Conservation (phyloP, 192 early-diverging fungal species). For the Podila verticillata region DNA sequence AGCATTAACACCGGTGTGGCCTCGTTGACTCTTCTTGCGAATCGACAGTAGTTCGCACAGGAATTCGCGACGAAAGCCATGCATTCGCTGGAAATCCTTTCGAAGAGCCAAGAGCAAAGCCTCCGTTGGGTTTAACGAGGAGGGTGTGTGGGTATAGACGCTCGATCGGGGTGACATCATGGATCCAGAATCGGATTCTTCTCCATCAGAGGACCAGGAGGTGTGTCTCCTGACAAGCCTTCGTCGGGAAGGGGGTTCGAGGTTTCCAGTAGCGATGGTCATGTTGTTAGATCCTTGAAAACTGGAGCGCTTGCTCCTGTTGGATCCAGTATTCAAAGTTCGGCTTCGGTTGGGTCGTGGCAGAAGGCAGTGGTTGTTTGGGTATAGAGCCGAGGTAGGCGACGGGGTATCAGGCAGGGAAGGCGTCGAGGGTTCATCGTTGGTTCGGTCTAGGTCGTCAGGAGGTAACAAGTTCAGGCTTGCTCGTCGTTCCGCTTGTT, state of each 20-base stretch:
- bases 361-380: background rate
- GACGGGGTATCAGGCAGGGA: constrained; percentile 27
- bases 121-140: constrained; percentile 11
- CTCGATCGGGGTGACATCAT: constrained; percentile 39
- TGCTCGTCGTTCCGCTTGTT: background rate
- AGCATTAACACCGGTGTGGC: constrained; percentile 39
- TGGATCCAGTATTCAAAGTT: constrained; percentile 10
- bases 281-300: constrained; percentile 15
- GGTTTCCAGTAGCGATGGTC: constrained; percentile 3
- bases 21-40: constrained; percentile 62
- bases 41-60: constrained; percentile 60
- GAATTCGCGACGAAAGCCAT: constrained; percentile 62
- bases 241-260: constrained; percentile 16
- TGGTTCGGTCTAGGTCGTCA: background rate
- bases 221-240: constrained; percentile 15
- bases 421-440: constrained; percentile 10
- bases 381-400: constrained; percentile 21
- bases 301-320: constrained; percentile 26
- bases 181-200: constrained; percentile 39
- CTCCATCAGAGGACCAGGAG: constrained; percentile 50
- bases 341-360: constrained; percentile 3
- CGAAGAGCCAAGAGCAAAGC: constrained; percentile 56
- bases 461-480: background rate
- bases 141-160: constrained; percentile 20
- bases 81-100: constrained; percentile 58